Conservation (phyloP, 176 grass and related monocot species). For the Saccharum spontaneum region DNA sequence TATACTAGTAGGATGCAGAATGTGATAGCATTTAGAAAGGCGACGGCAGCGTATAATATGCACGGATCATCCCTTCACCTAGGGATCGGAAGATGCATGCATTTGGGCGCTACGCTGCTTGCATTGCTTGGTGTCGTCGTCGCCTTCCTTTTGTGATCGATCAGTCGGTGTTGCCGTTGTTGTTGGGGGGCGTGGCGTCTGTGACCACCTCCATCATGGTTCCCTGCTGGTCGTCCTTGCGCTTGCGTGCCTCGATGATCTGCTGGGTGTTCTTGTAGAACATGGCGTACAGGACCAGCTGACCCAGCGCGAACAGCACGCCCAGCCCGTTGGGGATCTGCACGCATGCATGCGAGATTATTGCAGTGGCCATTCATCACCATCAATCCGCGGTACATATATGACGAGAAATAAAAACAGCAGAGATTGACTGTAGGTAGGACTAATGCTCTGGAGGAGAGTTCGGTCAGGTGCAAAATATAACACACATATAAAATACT, state of each 20-base stretch:
- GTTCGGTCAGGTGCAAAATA: not conserved
- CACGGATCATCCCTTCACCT: not conserved
- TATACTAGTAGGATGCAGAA: not conserved
- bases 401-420: not conserved
- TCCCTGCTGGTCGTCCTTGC: slow-evolving; percentile 52
- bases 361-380: too few species aligned
- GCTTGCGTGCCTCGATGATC: slow-evolving; percentile 67
- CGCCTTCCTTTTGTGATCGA: not conserved
- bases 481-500: too few species aligned
- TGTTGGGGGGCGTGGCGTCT: slow-evolving; percentile 34
- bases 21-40: too few species aligned
- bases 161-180: slow-evolving; percentile 12
- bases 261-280: slow-evolving; percentile 87
- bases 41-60: not conserved
- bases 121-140: not conserved
- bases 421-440: not conserved
- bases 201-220: slow-evolving; percentile 66
- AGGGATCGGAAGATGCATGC: not conserved
- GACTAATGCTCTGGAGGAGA: not conserved
- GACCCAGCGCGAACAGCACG: slow-evolving; percentile 59
- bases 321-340: slow-evolving; percentile 94
- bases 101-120: too few species aligned
- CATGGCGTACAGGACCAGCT: slow-evolving; percentile 73
- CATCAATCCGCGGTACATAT: not conserved
- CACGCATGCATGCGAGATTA: too few species aligned